phyloP scores from a whole-genome alignment of 1,284 basidiomycete species.

The Leccinum laetum region DNA sequence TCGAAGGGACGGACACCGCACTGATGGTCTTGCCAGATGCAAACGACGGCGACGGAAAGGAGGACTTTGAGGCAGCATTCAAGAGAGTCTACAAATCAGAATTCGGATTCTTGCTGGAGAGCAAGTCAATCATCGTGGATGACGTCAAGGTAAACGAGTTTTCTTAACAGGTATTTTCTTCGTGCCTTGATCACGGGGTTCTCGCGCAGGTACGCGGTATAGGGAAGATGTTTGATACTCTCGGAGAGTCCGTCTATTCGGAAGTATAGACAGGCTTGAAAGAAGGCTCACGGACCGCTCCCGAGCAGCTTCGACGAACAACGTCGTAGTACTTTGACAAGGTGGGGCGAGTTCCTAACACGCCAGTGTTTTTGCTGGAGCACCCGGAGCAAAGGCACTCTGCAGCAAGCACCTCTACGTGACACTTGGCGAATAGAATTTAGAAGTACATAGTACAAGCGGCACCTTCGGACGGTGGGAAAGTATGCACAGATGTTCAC shows the following conservation, averaged over 20 bases:
- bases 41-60: constrained; percentile 53
- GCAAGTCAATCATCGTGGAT: constrained; percentile 79
- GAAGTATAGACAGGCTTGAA: constrained; percentile 56
- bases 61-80: constrained; percentile 84
- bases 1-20: constrained; percentile 90
- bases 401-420: constrained; percentile 77
- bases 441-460: background rate
- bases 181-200: background rate
- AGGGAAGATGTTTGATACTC: constrained; percentile 86
- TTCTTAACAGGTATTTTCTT: background rate
- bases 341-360: constrained; percentile 70
- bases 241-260: constrained; percentile 79
- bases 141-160: constrained; percentile 74
- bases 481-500: too few relatives aligned
- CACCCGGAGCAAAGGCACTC: constrained; percentile 61
- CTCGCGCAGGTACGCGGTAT: constrained; percentile 62
- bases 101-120: constrained; percentile 91
- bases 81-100: constrained; percentile 75
- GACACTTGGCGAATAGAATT: constrained; percentile 39
- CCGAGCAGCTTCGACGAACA: constrained; percentile 52
- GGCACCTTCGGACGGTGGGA: too few relatives aligned
- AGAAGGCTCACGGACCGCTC: constrained; percentile 41
- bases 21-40: constrained; percentile 78
- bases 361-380: constrained; percentile 78
- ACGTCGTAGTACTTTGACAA: constrained; percentile 76